Evolutionary conservation across 495 filamentous ascomycete species (phyloP), one percentile per base, ranked within the genome.

Genomic region (Aspergillus baeticus): DNA sequence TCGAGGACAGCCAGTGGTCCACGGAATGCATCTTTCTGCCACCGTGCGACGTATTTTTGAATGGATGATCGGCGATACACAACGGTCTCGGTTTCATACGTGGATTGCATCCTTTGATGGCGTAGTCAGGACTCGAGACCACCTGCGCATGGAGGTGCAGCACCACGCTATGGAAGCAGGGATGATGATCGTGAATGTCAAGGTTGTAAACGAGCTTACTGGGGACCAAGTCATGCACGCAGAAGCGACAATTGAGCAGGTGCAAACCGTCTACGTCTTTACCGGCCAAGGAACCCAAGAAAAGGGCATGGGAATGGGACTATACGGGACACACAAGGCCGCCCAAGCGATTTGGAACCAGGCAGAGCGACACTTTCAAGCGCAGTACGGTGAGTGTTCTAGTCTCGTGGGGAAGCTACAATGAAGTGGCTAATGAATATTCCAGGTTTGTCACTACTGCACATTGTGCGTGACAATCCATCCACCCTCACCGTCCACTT

Each of bases 211-310:
- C n/a, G 61, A 38, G 3, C 63, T 51, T n/a, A 44, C 48, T 5
- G n/a, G n/a, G n/a, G 68, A 69, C 29, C 62, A 23, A 29, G 74
- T 77, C 1, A 53, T 77, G 2, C 41, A 55, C 3, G 76, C 53
- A 0, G 64, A 74, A 37, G 72, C 73, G 1, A 64, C 68, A 33
- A 50, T 77, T 3, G 67, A 73, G n/a, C 70, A 73, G 37, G 54
- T 59, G 3, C 37, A 20, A 4, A 73, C 76, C 1, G 73, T 69
- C 2, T 77, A 76, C 55, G 21, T 79, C 10, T 79, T 79, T 44
- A 74, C 72, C 2, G 76, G 76, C 5, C 76, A 79, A 48, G 76
- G 76, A 3, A 71, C 66, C 34, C 76, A 79, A 52, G 57, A 62
- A 35, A 59, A 55, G 22, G 61, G 60, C 5, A 79, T 79, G 76